These are phyloP conservation scores for Bjerkandera adusta DNA, from an alignment of 1,284 basidiomycete genomes.

Conservation along the genomic window DNA sequence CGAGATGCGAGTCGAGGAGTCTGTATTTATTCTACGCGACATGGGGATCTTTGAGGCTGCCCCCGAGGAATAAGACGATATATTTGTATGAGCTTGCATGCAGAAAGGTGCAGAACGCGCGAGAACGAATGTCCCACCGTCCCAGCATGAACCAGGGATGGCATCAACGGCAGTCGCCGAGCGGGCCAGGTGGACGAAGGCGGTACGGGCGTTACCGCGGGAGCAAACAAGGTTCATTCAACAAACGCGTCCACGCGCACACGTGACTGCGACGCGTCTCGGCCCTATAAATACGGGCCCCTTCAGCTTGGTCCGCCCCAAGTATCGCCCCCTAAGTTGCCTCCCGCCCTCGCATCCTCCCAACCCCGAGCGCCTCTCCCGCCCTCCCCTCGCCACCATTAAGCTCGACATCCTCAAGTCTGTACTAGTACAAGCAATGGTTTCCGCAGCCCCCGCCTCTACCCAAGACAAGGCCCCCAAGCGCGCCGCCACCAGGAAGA, in stretches of 20 bases:
- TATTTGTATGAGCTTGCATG: background rate
- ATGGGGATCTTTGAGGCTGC: constrained; percentile 37
- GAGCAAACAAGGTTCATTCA: constrained; percentile 35
- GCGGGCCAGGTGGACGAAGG: constrained; percentile 10
- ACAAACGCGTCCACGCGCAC: constrained; percentile 30
- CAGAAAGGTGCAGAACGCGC: background rate
- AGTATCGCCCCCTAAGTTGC: constrained; percentile 20
- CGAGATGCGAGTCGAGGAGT: constrained; percentile 80
- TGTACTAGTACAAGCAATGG: constrained; percentile 19
- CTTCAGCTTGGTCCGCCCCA: constrained; percentile 15
- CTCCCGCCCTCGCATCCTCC: constrained; percentile 13
- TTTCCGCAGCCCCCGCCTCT: constrained; percentile 20
- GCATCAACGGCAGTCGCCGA: no score
- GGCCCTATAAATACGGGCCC: constrained; percentile 29
- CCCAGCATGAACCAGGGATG: no score
- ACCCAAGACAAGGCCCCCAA: constrained; percentile 17
- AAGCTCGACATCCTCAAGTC: constrained; percentile 11
- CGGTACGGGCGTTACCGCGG: background rate
- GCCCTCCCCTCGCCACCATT: constrained; percentile 7
- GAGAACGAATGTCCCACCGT: constrained; percentile 4
- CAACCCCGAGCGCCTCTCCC: constrained; percentile 11
- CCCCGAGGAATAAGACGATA: constrained; percentile 24
- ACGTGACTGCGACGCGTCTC: constrained; percentile 35
- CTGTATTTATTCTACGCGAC: constrained; percentile 83
- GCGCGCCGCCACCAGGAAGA: constrained; percentile 13